These are phyloP conservation scores for Euphorbia peplus DNA, from an alignment of 345 rosid genomes.

Conservation along the genomic window DNA sequence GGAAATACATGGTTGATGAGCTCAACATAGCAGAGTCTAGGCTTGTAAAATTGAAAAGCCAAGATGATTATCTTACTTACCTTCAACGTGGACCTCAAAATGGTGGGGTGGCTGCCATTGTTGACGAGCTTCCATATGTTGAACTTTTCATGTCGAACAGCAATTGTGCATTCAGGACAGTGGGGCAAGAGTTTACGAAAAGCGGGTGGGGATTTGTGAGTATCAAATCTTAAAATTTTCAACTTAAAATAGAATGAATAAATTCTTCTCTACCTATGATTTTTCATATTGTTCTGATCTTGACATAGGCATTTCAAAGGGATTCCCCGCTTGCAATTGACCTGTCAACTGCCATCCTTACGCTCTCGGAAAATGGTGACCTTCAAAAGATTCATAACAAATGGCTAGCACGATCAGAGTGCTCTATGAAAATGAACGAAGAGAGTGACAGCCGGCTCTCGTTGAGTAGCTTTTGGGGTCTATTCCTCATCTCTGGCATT, in stretches of 20 bases:
- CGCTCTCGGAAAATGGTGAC: conserved; percentile 80
- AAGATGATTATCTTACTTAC: conserved; percentile 47
- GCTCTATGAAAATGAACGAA: conserved; percentile 38
- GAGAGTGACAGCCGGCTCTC: conserved; percentile 48
- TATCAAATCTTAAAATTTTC: conserved; percentile 12
- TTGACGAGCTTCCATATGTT: conserved; percentile 93
- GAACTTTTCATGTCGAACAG: conserved; percentile 65
- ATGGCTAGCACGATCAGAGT: conserved; percentile 53
- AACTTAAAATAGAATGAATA: background rate
- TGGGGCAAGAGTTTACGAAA: conserved; percentile 87
- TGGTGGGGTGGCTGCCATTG: conserved; percentile 88
- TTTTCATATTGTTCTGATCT: background rate
- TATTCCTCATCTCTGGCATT: conserved; percentile 72
- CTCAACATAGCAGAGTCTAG: conserved; percentile 75
- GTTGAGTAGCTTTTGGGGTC: conserved; percentile 80
- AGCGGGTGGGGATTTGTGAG: conserved; percentile 99
- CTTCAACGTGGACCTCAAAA: conserved; percentile 56
- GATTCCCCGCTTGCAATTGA: conserved; percentile 91
- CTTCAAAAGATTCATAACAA: conserved; percentile 73
- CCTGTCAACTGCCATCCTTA: conserved; percentile 81
- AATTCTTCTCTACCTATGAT: background rate
- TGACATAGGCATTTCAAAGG: conserved; percentile 74
- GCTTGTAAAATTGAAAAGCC: conserved; percentile 43
- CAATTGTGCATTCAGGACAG: conserved; percentile 62
- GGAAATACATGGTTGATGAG: conserved; percentile 74